A percentile compares a stretch with the other conserved stretches of the same genome.
Evolutionary conservation across 257 asterid genomes (phyloP).

Genomic region (Nicotiana knightiana): DNA sequence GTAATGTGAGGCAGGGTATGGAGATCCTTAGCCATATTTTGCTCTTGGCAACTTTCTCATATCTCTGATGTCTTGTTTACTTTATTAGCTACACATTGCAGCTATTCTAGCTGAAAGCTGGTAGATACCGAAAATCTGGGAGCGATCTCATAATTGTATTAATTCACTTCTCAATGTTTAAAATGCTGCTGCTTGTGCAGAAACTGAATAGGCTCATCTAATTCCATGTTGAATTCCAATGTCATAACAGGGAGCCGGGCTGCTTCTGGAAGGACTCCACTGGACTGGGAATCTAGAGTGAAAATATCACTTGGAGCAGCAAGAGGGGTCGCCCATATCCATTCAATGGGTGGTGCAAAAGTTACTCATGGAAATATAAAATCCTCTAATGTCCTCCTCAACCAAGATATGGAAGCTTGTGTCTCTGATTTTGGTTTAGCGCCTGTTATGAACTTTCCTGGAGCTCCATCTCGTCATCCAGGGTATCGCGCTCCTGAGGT

Average conservation of each 20-base stretch:
- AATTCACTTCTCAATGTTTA: neutral
- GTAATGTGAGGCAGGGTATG: neutral
- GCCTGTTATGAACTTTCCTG: constrained; percentile 71
- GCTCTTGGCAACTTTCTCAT: neutral
- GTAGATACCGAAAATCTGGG: neutral
- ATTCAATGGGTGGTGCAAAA: constrained; percentile 69
- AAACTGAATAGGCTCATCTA: neutral
- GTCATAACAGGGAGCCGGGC: constrained; percentile 45
- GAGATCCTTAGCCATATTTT: neutral
- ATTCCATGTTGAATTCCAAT: neutral
- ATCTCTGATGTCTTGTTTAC: neutral
- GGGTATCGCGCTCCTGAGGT: constrained; percentile 92
- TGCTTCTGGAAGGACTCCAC: constrained; percentile 46
- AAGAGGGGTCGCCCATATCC: constrained; percentile 68
- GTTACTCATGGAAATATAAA: constrained; percentile 82
- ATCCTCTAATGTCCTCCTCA: constrained; percentile 75
- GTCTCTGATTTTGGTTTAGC: constrained; percentile 79
- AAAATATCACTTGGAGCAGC: constrained; percentile 83
- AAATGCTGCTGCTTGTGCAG: neutral
- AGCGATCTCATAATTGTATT: neutral
- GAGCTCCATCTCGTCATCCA: constrained; percentile 55
- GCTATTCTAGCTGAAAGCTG: neutral
- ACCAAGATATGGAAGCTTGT: constrained; percentile 59
- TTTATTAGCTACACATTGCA: neutral
- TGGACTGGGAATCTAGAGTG: constrained; percentile 82